Conservation (phyloP, 352 stramenopile species). For the Phytophthora rubi region DNA sequence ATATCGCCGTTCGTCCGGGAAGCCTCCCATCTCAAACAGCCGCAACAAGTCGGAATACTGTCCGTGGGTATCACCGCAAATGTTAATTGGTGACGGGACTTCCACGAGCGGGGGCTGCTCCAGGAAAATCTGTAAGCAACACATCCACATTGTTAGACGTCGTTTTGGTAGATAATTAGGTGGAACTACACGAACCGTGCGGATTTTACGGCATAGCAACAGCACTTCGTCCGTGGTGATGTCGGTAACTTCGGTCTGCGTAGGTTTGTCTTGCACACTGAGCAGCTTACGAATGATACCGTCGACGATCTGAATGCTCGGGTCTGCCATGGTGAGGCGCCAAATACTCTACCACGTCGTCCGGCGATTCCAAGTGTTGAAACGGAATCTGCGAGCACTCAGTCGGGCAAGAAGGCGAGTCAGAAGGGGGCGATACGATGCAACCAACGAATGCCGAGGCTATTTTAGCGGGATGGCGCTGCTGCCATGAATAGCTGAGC, state of each 20-base stretch:
- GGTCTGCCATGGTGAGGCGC: conserved; percentile 40
- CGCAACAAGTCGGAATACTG: conserved; percentile 99
- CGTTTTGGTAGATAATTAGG: neutral
- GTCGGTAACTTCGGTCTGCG: conserved; percentile 81
- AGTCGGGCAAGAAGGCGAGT: conserved; percentile 11
- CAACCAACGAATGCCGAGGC: conserved; percentile 13
- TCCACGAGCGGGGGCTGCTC: conserved; percentile 95
- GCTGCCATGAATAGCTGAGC: conserved; percentile 8
- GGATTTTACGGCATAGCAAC: conserved; percentile 78
- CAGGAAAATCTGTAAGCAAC: conserved; percentile 74
- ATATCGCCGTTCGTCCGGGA: conserved; percentile 83
- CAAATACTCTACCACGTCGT: conserved; percentile 5
- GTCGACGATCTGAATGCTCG: conserved; percentile 66
- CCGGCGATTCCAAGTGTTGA: conserved; percentile 7
- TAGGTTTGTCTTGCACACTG: conserved; percentile 73
- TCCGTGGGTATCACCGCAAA: conserved; percentile 97
- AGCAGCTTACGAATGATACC: conserved; percentile 80
- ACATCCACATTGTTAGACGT: neutral
- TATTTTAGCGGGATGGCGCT: conserved; percentile 17
- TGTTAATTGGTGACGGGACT: conserved; percentile 95
- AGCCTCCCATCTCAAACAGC: conserved; percentile 94
- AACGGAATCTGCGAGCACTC: neutral
- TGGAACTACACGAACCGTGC: conserved; percentile 47
- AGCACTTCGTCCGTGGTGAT: conserved; percentile 82
- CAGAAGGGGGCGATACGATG: neutral